Evolutionary conservation across 108 stramenopile species (phyloP).

Genomic region (Nannochloropsis gaditana): DNA sequence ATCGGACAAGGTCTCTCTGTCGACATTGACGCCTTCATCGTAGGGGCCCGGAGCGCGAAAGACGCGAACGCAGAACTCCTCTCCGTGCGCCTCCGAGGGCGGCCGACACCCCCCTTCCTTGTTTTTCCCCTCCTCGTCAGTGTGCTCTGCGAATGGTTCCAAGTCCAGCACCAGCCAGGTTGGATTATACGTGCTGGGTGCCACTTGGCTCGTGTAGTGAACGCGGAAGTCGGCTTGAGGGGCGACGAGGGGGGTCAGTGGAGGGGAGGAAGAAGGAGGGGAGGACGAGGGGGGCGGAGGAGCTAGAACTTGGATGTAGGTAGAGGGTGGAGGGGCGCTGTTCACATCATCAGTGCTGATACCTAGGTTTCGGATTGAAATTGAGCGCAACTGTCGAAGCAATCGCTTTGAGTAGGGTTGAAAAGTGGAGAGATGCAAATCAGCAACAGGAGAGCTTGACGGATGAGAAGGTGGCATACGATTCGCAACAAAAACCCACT

Average conservation of each 20-base stretch:
- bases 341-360: background rate
- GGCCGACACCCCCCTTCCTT: background rate
- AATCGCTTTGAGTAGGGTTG: background rate
- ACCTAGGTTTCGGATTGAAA: background rate
- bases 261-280: background rate
- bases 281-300: background rate
- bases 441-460: background rate
- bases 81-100: background rate
- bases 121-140: background rate
- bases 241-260: background rate
- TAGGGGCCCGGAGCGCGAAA: background rate
- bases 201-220: conserved; percentile 7
- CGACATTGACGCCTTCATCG: background rate
- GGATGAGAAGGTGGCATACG: background rate
- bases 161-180: background rate
- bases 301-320: background rate
- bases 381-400: background rate
- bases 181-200: background rate
- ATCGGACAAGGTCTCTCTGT: background rate
- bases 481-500: too few species aligned
- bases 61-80: conserved; percentile 12
- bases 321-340: background rate
- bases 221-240: background rate
- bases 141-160: background rate
- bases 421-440: too few species aligned